Evolutionary conservation across 2,329 filamentous ascomycete species (phyloP), one percentile per base, ranked within the genome.

Genomic region (Gyromitra esculenta): DNA sequence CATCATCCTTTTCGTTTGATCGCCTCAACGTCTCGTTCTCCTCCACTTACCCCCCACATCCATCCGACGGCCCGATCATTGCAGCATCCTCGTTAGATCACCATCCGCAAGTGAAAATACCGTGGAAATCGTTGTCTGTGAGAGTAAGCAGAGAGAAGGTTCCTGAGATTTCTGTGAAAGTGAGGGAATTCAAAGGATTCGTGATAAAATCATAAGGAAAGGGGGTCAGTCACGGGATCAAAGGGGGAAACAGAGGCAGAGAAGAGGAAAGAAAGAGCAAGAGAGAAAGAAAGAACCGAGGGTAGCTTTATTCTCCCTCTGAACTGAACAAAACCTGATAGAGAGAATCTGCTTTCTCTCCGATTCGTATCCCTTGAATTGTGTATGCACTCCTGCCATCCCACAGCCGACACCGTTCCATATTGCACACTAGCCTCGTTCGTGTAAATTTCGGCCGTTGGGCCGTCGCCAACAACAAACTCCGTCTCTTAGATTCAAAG

Each of bases 371-470:
- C 54, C 52, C 64, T 59, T 77, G 63, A 77, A 77, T 41, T 70
- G 75, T 76, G 74, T 77, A 77, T 75, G 50, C 75, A 54, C 62
- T 73, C 63, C 70, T 76, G 73, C 68, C 60, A 73, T 74, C 50
- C 75, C 65, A 37, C 71, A 73, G 63, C 64, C 74, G 50, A 73
- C 71, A 64, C 39, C 11, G 64, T 75, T 70, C 48, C 54, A 64
- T 75, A 70, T 70, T 68, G 72, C 72, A 65, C 72, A 48, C 72
- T 75, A 75, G 72, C 72, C 72, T 59, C 57, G 72, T 77, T 68
- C 70, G 75, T 77, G 75, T 77, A 77, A 77, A 75, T 69, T 77
- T 77, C 8, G 75, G 75, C 64, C 72, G 70, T 75, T 77, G 75
- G 70, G 75, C 69, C 75, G 75, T 77, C 75, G 56, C 68, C 74